Base-by-base conservation (phyloP, 2,329 filamentous ascomycete species). In the Cordyceps sp. region DNA sequence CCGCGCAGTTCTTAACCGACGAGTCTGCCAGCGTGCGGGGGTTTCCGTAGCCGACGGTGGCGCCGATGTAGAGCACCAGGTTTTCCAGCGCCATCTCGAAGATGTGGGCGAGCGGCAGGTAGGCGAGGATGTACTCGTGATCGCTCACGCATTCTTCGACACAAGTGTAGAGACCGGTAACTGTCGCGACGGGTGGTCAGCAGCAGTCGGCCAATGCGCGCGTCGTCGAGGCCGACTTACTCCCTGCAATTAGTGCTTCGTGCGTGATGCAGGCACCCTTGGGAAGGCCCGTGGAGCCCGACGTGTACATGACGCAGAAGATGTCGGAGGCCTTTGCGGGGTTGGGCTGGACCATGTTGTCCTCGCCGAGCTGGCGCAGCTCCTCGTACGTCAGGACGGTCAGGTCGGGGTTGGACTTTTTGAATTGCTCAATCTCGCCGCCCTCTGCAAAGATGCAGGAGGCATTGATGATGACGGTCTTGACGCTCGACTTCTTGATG, bases 31-130 rank as follows among this genome's bases (percentile, higher is more conserved):
- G 66, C 0, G 90, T 96, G 46, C 83, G 77, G 14, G 85, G 78
- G 51, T 82, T 88, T 37, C 88, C 90, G 53, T 96, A 96, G 36
- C 90, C 90, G 61, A 98, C 76, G 21, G 80, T 86, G 44, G 78
- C 86, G 43, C 90, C 90, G 64, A 88, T 82, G 58, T 77, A 90
- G 38, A 98, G 58, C 36, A 80, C 83, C 7, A 88, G 64, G 53
- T 93, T 94, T 59, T 98, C 90, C 42, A 98, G 83, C 36, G 88
- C 80, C 55, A 93, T 90, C 56, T 98, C 90, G 46, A 98, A 75
- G 46, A 96, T 96, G 52, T 98, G 90, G 3, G 90, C 86, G 33
- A 93, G 75, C 2, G 90, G 90, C 12, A 98, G 72, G 55, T 96
- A 98, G 16, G 86, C 84, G 29, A 98, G 69, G 27, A 96, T 65